Percentiles rank a stretch among this genome's conserved stretches.
These are phyloP conservation scores for Phyllosticta capitalensis DNA, from an alignment of 2,329 filamentous ascomycete genomes.

Conservation along the genomic window DNA sequence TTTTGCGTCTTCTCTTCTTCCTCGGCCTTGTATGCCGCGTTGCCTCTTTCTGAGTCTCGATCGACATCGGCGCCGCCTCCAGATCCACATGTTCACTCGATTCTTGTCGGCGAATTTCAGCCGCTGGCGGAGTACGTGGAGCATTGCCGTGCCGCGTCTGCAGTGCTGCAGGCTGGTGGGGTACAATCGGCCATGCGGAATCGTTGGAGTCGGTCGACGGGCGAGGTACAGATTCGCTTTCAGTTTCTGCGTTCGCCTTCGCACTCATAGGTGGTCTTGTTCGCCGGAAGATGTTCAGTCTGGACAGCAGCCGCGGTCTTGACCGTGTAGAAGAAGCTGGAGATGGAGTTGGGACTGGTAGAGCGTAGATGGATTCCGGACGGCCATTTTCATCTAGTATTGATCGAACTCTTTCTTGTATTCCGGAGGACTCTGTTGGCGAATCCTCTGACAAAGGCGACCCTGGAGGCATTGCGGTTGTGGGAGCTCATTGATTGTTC, in stretches of 20 bases:
- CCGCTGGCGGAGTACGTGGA: not conserved
- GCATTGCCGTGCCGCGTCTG: not conserved
- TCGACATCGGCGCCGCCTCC: constrained; percentile 4
- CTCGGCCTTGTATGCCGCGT: not conserved
- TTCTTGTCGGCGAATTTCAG: not conserved
- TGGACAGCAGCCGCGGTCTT: not conserved
- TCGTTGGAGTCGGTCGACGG: not conserved
- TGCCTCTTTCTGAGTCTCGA: not conserved
- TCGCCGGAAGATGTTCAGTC: not conserved
- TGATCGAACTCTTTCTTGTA: not conserved
- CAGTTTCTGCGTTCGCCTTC: not conserved
- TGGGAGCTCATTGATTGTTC: not conserved
- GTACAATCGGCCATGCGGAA: not conserved
- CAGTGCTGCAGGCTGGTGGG: not conserved
- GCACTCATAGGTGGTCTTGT: not conserved
- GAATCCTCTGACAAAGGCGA: not conserved
- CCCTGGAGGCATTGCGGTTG: not conserved
- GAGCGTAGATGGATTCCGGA: not conserved
- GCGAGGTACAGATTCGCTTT: not conserved
- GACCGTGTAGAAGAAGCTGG: not conserved
- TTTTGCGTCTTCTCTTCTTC: not conserved
- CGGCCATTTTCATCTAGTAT: not conserved
- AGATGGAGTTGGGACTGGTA: not conserved
- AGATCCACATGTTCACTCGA: constrained; percentile 5
- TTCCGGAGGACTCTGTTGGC: not conserved